Percentiles rank a stretch among this genome's conserved stretches.
Evolutionary conservation across 805 yeast species (phyloP).

Genomic region (Saccharomycopsis selenospora): DNA sequence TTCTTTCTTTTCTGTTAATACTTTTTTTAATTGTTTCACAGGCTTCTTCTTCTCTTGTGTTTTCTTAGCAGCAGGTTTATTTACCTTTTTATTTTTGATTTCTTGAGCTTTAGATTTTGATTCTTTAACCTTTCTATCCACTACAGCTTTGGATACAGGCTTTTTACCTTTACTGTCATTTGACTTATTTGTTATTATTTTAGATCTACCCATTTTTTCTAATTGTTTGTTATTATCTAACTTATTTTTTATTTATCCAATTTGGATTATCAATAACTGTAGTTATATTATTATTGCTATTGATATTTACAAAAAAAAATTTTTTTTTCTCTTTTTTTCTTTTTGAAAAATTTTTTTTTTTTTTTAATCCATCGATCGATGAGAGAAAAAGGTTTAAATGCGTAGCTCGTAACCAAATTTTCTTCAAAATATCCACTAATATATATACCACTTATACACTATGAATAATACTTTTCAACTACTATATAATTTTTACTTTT

Average conservation of each 20-base stretch:
- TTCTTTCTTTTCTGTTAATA: neutral
- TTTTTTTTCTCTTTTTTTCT: too few relatives aligned
- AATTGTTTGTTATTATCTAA: too few relatives aligned
- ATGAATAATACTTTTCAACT: too few relatives aligned
- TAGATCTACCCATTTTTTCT: neutral
- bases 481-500: too few relatives aligned
- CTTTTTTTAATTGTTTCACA: neutral
- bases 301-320: too few relatives aligned
- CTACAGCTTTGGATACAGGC: constrained; percentile 7
- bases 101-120: neutral
- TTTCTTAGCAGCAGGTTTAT: neutral
- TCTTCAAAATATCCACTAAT: too few relatives aligned
- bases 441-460: too few relatives aligned
- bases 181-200: neutral
- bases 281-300: too few relatives aligned
- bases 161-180: neutral
- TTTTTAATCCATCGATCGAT: too few relatives aligned
- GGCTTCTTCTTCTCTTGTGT: neutral
- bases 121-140: constrained; percentile 4
- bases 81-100: neutral
- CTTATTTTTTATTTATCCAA: neutral
- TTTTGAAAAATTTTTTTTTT: too few relatives aligned
- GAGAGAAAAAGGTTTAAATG: too few relatives aligned
- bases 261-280: neutral
- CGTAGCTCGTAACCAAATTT: too few relatives aligned